These are phyloP conservation scores for Neofusicoccum umdonicola DNA, from an alignment of 2,329 filamentous ascomycete species.

Conservation along the genomic window DNA sequence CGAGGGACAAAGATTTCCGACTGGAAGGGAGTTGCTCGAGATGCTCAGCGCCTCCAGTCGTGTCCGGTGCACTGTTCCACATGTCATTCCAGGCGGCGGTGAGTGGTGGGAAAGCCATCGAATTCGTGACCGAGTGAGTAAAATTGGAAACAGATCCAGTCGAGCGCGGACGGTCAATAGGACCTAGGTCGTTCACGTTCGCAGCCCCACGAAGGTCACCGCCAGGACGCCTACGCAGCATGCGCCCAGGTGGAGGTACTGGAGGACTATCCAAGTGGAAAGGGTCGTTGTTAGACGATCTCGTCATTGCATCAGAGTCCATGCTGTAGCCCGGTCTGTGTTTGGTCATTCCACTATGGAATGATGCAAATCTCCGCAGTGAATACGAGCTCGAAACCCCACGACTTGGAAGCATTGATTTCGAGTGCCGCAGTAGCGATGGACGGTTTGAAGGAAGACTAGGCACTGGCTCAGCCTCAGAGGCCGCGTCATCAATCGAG, in stretches of 20 bases:
- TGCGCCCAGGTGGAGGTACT: constrained; percentile 30
- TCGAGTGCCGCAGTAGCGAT: constrained; percentile 29
- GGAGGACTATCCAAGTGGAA: constrained; percentile 36
- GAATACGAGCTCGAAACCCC: constrained; percentile 33
- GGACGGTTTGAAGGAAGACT: constrained; percentile 1
- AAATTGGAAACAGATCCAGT: constrained; percentile 47
- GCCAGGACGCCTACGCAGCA: constrained; percentile 48
- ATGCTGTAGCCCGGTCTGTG: constrained; percentile 58
- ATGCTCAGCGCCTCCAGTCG: neutral
- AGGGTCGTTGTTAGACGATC: constrained; percentile 43
- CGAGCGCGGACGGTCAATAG: constrained; percentile 45
- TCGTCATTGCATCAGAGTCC: constrained; percentile 49
- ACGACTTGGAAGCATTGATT: constrained; percentile 29
- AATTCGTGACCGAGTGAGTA: constrained; percentile 40
- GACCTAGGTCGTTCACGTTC: constrained; percentile 47
- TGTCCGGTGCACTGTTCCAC: neutral
- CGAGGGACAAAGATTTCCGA: constrained; percentile 39
- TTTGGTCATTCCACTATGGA: constrained; percentile 55
- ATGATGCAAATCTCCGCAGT: constrained; percentile 58
- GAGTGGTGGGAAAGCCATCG: constrained; percentile 30
- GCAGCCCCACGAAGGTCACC: constrained; percentile 48
- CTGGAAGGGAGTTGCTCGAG: neutral
- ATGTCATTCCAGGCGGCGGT: constrained; percentile 17
- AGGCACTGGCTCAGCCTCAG: neutral
- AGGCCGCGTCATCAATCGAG: neutral